A percentile compares a stretch with the other conserved stretches of the same genome.
phyloP scores from a whole-genome alignment of 2,329 filamentous ascomycete genomes.

The Neofusicoccum sp. region DNA sequence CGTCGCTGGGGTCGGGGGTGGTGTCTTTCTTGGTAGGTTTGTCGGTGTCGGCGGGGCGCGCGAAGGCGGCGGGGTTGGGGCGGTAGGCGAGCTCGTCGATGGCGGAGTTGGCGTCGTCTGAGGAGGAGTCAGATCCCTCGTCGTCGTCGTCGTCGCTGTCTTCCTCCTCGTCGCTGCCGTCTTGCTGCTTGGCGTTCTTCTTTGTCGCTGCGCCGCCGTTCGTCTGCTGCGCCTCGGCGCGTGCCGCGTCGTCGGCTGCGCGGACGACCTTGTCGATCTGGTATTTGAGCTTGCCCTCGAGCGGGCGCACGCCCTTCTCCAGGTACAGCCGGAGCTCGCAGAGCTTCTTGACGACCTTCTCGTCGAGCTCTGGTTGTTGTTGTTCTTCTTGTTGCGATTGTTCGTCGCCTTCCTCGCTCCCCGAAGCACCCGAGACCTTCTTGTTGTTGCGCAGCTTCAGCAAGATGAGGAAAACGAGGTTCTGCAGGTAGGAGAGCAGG shows the following conservation, averaged over 20 bases:
- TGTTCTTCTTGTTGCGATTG: too few relatives aligned
- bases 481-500: constrained; percentile 94
- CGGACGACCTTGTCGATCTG: constrained; percentile 94
- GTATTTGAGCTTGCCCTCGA: constrained; percentile 90
- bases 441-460: constrained; percentile 69
- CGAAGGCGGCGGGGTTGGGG: constrained; percentile 59
- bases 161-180: constrained; percentile 35
- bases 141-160: constrained; percentile 41
- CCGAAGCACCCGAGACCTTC: constrained; percentile 30
- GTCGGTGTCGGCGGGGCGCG: constrained; percentile 29
- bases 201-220: constrained; percentile 31
- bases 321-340: constrained; percentile 89
- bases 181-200: constrained; percentile 31
- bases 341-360: constrained; percentile 80
- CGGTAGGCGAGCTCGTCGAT: constrained; percentile 65
- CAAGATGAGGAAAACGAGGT: constrained; percentile 84
- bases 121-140: constrained; percentile 46
- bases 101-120: constrained; percentile 30
- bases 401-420: constrained; percentile 40
- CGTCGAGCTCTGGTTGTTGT: constrained; percentile 34
- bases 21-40: constrained; percentile 35
- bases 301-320: constrained; percentile 85
- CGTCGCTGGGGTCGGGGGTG: constrained; percentile 50
- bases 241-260: constrained; percentile 75
- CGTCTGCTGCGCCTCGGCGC: constrained; percentile 41